phyloP scores from a whole-genome alignment of 164 flowering plant species.

The Chimonanthus salicifolius region DNA sequence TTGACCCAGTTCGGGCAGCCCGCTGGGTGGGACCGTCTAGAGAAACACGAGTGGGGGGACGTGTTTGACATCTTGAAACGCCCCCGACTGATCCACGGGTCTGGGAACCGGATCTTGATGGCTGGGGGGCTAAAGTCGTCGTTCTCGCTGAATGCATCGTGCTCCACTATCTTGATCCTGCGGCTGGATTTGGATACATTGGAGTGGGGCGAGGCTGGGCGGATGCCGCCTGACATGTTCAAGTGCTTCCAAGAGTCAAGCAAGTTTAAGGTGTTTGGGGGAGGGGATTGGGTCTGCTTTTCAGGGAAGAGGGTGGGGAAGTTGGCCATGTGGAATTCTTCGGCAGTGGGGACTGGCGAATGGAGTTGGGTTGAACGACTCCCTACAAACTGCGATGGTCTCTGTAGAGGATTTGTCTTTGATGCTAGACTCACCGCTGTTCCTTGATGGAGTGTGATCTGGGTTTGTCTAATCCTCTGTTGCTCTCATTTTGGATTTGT shows the following conservation, averaged over 20 bases:
- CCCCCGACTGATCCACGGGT: conserved; percentile 61
- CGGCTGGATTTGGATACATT: conserved; percentile 67
- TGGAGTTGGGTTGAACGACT: conserved; percentile 88
- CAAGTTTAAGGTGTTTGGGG: conserved; percentile 94
- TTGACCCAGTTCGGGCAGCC: conserved; percentile 19
- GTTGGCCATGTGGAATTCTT: conserved; percentile 74
- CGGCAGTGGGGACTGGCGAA: conserved; percentile 29
- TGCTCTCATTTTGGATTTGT: too few relatives aligned
- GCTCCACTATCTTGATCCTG: conserved; percentile 73
- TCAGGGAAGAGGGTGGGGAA: conserved; percentile 66
- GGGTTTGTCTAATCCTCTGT: not conserved
- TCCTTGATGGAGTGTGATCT: conserved; percentile 35
- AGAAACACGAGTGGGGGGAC: conserved; percentile 83
- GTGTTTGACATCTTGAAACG: conserved; percentile 82
- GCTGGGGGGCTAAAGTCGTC: conserved; percentile 82
- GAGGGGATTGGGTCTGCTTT: conserved; percentile 70
- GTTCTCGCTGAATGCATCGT: conserved; percentile 56
- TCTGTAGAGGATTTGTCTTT: conserved; percentile 66
- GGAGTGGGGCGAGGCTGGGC: conserved; percentile 91
- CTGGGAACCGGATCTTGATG: conserved; percentile 50
- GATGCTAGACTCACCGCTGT: conserved; percentile 58
- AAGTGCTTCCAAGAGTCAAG: conserved; percentile 54
- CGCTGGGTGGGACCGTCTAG: conserved; percentile 54
- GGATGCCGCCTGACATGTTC: conserved; percentile 86
- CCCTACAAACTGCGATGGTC: conserved; percentile 62